phyloP scores from a whole-genome alignment of 257 asterid species.

The Primulina eburnea region DNA sequence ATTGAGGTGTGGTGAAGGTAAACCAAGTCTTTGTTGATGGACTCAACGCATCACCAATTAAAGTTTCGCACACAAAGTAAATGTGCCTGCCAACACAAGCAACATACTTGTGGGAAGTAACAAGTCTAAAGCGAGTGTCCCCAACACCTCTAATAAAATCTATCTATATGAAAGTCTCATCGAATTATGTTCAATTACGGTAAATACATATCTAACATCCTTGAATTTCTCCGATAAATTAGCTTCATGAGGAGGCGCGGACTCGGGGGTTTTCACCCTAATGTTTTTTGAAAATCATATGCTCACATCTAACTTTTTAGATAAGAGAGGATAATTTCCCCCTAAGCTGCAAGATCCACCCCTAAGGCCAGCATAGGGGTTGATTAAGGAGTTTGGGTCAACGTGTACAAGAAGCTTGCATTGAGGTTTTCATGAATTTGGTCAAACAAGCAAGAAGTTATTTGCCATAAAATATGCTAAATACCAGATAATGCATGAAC shows the following conservation, averaged over 20 bases:
- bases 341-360: no score
- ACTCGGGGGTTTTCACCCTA: no score
- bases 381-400: no score
- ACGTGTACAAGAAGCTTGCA: no score
- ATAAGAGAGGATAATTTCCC: no score
- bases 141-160: not conserved
- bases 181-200: not conserved
- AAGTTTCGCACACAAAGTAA: conserved; percentile 9
- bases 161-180: not conserved
- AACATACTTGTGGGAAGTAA: not conserved
- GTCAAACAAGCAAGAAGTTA: no score
- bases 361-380: not conserved
- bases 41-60: not conserved
- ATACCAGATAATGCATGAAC: not conserved
- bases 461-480: not conserved
- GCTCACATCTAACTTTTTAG: no score
- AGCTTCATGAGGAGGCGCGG: no score
- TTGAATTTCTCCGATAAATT: not conserved
- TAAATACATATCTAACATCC: not conserved
- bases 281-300: no score
- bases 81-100: conserved; percentile 62
- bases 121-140: not conserved
- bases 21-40: not conserved
- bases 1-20: not conserved
- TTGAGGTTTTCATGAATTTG: no score